Conservation (phyloP, 2,329 filamentous ascomycete species). For the Aspergillus tanneri region DNA sequence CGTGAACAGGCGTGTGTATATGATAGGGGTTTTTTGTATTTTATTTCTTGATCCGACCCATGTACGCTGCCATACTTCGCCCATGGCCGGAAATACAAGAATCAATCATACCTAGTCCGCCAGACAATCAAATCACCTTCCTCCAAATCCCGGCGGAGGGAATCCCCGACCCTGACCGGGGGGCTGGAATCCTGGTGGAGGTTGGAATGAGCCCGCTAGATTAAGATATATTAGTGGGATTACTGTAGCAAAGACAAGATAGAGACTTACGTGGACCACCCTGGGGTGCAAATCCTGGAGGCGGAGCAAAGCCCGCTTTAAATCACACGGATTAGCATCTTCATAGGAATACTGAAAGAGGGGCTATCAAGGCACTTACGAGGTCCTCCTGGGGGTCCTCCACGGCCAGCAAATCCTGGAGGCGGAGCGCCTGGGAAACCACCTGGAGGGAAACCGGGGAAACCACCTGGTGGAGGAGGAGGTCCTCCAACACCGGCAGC, state of each 20-base stretch:
- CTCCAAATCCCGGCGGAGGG: constrained; percentile 53
- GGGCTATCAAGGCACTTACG: constrained; percentile 45
- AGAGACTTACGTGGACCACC: constrained; percentile 47
- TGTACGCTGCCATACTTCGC: constrained; percentile 20
- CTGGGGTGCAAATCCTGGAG: constrained; percentile 48
- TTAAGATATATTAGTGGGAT: constrained; percentile 38
- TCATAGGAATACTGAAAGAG: neutral
- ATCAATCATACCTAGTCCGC: constrained; percentile 21
- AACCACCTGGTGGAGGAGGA: constrained; percentile 63
- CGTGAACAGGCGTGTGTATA: constrained; percentile 15
- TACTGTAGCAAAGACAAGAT: constrained; percentile 9
- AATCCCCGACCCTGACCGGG: constrained; percentile 55
- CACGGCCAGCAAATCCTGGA: constrained; percentile 52
- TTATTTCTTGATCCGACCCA: constrained; percentile 13
- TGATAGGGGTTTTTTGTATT: constrained; percentile 15
- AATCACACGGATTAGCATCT: constrained; percentile 1
- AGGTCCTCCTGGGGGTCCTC: constrained; percentile 52
- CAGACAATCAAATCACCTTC: constrained; percentile 34
- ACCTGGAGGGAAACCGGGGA: constrained; percentile 52
- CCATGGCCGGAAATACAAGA: constrained; percentile 24
- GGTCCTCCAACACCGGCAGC: constrained; percentile 82
- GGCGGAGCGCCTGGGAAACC: constrained; percentile 55
- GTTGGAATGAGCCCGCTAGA: constrained; percentile 53
- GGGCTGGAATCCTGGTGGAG: constrained; percentile 73
- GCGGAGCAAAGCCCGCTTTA: constrained; percentile 49